A percentile compares a stretch with the other conserved stretches of the same genome.
phyloP scores from a whole-genome alignment of 352 stramenopile species.

The Phytophthora citricola region DNA sequence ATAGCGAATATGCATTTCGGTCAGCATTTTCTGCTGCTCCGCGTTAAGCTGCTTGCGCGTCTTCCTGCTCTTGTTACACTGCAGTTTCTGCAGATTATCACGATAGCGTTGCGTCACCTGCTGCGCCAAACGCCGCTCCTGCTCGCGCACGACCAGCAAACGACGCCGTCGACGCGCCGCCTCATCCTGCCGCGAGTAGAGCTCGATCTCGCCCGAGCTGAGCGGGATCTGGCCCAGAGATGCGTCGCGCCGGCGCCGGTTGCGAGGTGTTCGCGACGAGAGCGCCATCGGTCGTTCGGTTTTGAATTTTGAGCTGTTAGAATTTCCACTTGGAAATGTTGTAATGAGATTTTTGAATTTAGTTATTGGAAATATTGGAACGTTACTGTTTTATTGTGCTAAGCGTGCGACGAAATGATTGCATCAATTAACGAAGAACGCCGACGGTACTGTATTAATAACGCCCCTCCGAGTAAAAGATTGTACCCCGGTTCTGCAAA shows the following conservation, averaged over 20 bases:
- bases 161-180: constrained; percentile 51
- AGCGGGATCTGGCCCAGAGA: constrained; percentile 62
- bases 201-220: constrained; percentile 67
- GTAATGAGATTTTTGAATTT: not conserved
- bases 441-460: too few species aligned
- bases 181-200: constrained; percentile 65
- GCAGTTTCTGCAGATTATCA: constrained; percentile 64
- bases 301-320: constrained; percentile 5
- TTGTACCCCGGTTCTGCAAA: too few species aligned
- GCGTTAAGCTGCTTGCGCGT: constrained; percentile 34
- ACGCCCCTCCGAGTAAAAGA: too few species aligned
- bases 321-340: constrained; percentile 1
- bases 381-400: too few species aligned
- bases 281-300: constrained; percentile 4
- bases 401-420: too few species aligned
- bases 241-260: constrained; percentile 5
- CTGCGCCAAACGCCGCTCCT: constrained; percentile 67
- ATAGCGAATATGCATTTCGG: constrained; percentile 57
- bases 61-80: constrained; percentile 39
- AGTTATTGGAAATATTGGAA: too few species aligned
- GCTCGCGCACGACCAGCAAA: constrained; percentile 62
- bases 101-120: constrained; percentile 78
- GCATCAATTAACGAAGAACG: too few species aligned
- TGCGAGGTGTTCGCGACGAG: constrained; percentile 12
- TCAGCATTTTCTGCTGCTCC: constrained; percentile 52